Evolutionary conservation across 148 eudicot species (phyloP).

Genomic region (Rhododendron griersonianum): DNA sequence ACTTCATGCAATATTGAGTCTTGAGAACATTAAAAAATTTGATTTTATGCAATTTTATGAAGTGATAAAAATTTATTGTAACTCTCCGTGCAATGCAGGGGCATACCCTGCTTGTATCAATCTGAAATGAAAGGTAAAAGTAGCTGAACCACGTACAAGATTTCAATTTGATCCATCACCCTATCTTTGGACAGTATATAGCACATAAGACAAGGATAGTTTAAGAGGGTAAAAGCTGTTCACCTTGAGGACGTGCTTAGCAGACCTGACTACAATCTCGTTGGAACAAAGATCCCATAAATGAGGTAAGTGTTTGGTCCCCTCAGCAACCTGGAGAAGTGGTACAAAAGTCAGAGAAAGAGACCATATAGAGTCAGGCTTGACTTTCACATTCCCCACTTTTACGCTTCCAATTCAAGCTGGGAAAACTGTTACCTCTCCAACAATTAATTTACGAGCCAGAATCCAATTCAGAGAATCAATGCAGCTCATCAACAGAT

Average conservation of each 20-base stretch:
- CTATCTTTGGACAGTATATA: background rate
- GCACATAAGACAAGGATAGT: background rate
- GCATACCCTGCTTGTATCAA: background rate
- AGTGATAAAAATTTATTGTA: background rate
- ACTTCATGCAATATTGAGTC: background rate
- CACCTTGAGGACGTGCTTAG: conserved; percentile 95
- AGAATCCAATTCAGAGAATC: background rate
- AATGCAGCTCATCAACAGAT: background rate
- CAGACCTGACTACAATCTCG: conserved; percentile 84
- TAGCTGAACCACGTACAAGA: background rate
- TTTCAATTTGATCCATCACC: conserved; percentile 5
- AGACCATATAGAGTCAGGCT: conserved; percentile 3
- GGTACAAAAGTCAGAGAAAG: conserved; percentile 11
- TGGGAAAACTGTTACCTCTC: background rate
- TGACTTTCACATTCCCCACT: background rate
- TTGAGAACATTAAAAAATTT: background rate
- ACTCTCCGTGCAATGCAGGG: background rate
- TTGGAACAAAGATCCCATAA: conserved; percentile 86
- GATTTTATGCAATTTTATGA: background rate
- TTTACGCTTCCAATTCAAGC: conserved; percentile 1
- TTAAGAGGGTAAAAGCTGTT: background rate
- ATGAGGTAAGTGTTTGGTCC: conserved; percentile 89
- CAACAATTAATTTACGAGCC: background rate
- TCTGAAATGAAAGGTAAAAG: background rate
- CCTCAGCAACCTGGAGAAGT: conserved; percentile 74